Evolutionary conservation across 768 basidiomycete species (phyloP).

Genomic region (Leccinum longicurvipes): DNA sequence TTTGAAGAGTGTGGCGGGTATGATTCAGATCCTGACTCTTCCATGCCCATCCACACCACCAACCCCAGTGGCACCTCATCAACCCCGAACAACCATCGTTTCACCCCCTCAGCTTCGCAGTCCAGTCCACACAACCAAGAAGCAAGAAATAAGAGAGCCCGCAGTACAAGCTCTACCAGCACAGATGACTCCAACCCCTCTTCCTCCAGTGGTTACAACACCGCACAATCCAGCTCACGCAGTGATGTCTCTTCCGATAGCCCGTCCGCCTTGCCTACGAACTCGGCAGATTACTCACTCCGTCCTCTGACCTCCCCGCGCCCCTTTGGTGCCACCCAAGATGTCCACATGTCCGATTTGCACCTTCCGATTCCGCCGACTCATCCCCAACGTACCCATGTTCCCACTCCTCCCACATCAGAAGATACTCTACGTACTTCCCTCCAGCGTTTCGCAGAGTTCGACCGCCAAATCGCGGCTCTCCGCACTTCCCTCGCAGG

Average conservation of each 20-base stretch:
- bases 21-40: slow-evolving; percentile 28
- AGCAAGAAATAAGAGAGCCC: slow-evolving; percentile 55
- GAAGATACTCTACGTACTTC: slow-evolving; percentile 43
- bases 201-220: slow-evolving; percentile 34
- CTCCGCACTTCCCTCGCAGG: slow-evolving; percentile 39
- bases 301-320: slow-evolving; percentile 26
- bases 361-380: slow-evolving; percentile 22
- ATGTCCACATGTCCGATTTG: slow-evolving; percentile 49
- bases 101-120: slow-evolving; percentile 4
- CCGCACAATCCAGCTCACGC: slow-evolving; percentile 34
- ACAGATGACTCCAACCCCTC: slow-evolving; percentile 34
- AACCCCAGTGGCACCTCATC: slow-evolving; percentile 26
- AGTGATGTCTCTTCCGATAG: slow-evolving; percentile 28
- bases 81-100: slow-evolving; percentile 13
- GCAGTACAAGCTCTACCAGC: slow-evolving; percentile 50
- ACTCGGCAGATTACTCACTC: slow-evolving; percentile 18
- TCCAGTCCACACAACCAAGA: slow-evolving; percentile 36
- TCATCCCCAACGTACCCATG: slow-evolving; percentile 11
- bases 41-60: slow-evolving; percentile 26
- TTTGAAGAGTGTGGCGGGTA: too few relatives aligned
- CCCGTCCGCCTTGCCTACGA: slow-evolving; percentile 10
- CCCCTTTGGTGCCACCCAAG: slow-evolving; percentile 42
- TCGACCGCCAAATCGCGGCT: slow-evolving; percentile 51
- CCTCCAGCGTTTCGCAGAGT: slow-evolving; percentile 50
- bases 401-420: slow-evolving; percentile 14